Percentiles rank a stretch among this genome's conserved stretches.
Evolutionary conservation across 108 stramenopile genomes (phyloP).

Genomic region (Thalassiosira profunda): DNA sequence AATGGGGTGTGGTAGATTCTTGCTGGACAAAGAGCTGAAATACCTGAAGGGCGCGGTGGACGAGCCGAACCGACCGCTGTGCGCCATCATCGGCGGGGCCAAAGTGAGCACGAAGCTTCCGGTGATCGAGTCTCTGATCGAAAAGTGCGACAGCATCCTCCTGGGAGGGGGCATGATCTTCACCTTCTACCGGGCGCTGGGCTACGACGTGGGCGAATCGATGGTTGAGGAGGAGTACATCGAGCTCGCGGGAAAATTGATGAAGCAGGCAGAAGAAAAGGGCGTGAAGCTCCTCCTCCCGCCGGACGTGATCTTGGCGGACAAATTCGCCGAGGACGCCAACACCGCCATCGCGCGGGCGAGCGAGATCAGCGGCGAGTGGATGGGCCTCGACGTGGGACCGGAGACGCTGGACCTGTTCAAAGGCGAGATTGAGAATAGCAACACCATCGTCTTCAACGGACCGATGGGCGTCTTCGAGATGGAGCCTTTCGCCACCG

Average conservation of each 20-base stretch:
- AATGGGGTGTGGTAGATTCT: no score
- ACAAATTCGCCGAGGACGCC: slow-evolving; percentile 92
- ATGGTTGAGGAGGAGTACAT: slow-evolving; percentile 95
- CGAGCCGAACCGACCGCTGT: slow-evolving; percentile 94
- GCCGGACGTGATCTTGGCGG: slow-evolving; percentile 92
- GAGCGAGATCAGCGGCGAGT: slow-evolving; percentile 91
- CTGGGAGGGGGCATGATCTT: slow-evolving; percentile 99
- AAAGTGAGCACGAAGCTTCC: slow-evolving; percentile 99
- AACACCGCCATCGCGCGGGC: slow-evolving; percentile 81
- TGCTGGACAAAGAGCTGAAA: slow-evolving; percentile 97
- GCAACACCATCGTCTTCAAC: slow-evolving; percentile 97
- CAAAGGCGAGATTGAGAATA: slow-evolving; percentile 73
- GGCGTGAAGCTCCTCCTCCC: slow-evolving; percentile 96
- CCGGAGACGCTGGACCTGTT: slow-evolving; percentile 89
- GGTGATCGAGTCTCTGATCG: slow-evolving; percentile 96
- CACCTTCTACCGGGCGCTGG: slow-evolving; percentile 98
- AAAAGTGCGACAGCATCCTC: slow-evolving; percentile 95
- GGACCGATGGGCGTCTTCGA: slow-evolving; percentile 98
- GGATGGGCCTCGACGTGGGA: slow-evolving; percentile 99
- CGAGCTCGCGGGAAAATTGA: slow-evolving; percentile 84
- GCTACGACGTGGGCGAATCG: slow-evolving; percentile 89
- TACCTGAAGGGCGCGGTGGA: slow-evolving; percentile 98
- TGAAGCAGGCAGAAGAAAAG: slow-evolving; percentile 96
- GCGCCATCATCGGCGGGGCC: slow-evolving; percentile 99
- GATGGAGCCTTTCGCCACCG: slow-evolving; percentile 91